Evolutionary conservation across 768 basidiomycete genomes (phyloP), one percentile per base, ranked within the genome.

Genomic region (Suillus bovinus): DNA sequence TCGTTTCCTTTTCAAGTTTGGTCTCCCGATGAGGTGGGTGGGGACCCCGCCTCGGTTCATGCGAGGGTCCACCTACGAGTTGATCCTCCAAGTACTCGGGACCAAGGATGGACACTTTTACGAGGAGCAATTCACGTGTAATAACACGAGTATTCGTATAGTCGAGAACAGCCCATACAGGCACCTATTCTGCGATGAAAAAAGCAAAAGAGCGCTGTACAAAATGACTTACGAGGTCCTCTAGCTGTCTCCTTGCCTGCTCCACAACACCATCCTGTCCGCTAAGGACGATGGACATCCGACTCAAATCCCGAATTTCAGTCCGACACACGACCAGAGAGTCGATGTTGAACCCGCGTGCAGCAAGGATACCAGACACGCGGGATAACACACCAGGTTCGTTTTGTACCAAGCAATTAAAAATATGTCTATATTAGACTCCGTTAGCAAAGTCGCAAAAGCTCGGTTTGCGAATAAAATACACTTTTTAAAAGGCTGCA

Each of bases 321-420:
- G 97, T 99, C 59, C 92, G 86, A 77, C 97, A 99, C 29, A 99
- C 97, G 69, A 99, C 97, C 65, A 99, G 82, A 5, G 96, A 98
- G 78, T 99, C 96, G 74, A 96, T 93, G 81, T 99, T 99, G 83
- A 99, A 97, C 5, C 97, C 97, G 66, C 97, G 83, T 46, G 93
- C 97, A 22, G 97, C 97, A 27, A 99, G 84, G 70, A 96, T 98
- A 60, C 97, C 97, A 7, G 96, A 96, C 4, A 99, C 95, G 68
- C 97, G 90, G 33, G 96, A 97, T 14, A 99, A 84, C n/a, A 99
- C 97, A 70, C 97, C 97, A 3, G 97, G 97, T 78, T 99, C 97
- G 74, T 99, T 98, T 77, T 99, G 97, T 4, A 99, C 97, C 63
- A 99, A 87, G 75, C 96, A 98, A 79, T 99, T 99, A 65, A 99